Evolutionary conservation across 2,329 filamentous ascomycete species (phyloP).

Genomic region (Tolypocladium guangdongense): DNA sequence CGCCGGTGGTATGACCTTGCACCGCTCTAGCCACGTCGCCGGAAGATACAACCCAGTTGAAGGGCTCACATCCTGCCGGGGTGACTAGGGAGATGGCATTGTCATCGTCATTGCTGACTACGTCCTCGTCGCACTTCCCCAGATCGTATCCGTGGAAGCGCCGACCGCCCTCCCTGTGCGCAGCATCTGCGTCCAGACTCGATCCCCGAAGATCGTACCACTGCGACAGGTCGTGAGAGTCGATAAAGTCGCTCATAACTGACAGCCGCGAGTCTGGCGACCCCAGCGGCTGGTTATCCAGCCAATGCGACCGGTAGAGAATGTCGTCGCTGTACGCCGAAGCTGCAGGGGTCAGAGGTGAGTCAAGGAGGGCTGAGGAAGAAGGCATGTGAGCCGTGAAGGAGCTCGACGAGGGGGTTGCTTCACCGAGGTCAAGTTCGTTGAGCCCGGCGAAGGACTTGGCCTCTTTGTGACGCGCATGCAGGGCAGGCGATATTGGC

Average conservation of each 20-base stretch:
- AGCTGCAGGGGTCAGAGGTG: conserved; percentile 1
- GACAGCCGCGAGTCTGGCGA: conserved; percentile 4
- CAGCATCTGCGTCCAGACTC: neutral
- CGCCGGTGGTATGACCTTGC: neutral
- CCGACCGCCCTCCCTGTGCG: conserved; percentile 16
- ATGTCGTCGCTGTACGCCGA: conserved; percentile 4
- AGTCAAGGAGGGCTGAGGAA: neutral
- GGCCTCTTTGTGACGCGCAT: neutral
- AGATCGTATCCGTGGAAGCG: conserved; percentile 60
- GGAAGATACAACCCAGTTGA: neutral
- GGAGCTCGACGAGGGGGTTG: neutral
- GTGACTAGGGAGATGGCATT: conserved; percentile 46
- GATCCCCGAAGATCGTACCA: neutral
- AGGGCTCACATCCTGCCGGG: neutral
- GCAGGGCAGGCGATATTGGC: neutral
- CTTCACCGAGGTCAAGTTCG: neutral
- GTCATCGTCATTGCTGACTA: conserved; percentile 59
- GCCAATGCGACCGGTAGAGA: neutral
- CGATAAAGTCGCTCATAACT: conserved; percentile 1
- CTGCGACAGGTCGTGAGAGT: neutral
- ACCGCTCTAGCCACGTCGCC: neutral
- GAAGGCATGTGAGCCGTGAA: neutral
- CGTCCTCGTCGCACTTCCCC: conserved; percentile 58
- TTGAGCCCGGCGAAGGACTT: neutral
- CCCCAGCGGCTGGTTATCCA: neutral